These are phyloP conservation scores for Gymnopus androsaceus DNA, from an alignment of 1,284 basidiomycete genomes.

Conservation along the genomic window DNA sequence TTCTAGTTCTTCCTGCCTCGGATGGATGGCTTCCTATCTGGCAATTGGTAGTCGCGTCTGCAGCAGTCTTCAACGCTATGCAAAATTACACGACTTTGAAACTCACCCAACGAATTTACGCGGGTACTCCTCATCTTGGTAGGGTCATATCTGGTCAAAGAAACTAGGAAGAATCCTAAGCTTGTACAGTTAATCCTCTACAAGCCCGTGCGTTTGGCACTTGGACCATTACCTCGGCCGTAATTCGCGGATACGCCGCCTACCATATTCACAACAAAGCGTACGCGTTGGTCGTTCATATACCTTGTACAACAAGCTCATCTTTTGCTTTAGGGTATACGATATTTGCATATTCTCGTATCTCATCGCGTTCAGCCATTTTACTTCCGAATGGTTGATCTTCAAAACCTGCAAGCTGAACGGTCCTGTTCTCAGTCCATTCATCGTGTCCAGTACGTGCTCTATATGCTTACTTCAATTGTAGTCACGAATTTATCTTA, in stretches of 20 bases:
- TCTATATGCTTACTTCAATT: background rate
- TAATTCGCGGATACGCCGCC: constrained; percentile 82
- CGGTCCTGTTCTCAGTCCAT: constrained; percentile 68
- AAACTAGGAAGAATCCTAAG: background rate
- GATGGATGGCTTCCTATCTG: constrained; percentile 81
- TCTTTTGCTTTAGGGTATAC: constrained; percentile 70
- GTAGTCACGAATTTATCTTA: constrained; percentile 13
- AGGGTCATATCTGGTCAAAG: constrained; percentile 2
- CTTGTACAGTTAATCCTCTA: constrained; percentile 70
- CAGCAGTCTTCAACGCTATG: constrained; percentile 81
- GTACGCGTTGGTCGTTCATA: constrained; percentile 50
- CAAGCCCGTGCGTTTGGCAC: constrained; percentile 86
- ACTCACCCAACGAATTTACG: constrained; percentile 79
- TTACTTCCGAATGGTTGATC: constrained; percentile 78
- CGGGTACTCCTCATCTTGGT: constrained; percentile 44
- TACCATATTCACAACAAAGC: constrained; percentile 81
- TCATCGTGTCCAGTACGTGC: too few species aligned
- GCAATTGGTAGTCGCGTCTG: constrained; percentile 77
- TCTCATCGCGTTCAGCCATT: constrained; percentile 83
- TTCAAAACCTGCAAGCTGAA: constrained; percentile 81
- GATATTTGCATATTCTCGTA: constrained; percentile 88
- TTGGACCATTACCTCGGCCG: constrained; percentile 86
- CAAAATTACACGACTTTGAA: constrained; percentile 83
- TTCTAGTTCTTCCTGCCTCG: constrained; percentile 53
- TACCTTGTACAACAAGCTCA: constrained; percentile 2